Percentiles rank a stretch among this genome's conserved stretches.
Conservation (phyloP, 2,329 filamentous ascomycete genomes). For the Colletotrichum sp. region DNA sequence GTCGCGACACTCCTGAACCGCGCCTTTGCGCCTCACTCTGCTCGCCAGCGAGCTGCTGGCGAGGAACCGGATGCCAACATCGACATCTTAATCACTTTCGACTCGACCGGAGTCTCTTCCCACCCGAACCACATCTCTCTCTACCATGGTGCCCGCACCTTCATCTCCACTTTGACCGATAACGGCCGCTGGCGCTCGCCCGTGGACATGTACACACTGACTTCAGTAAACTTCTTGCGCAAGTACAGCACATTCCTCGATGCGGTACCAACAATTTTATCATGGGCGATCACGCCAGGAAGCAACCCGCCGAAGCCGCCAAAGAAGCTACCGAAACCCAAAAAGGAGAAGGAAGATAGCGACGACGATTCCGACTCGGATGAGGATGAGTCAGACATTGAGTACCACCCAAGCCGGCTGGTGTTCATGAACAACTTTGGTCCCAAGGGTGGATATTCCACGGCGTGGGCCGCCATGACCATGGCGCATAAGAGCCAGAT, state of each 20-base stretch:
- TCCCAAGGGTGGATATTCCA: slow-evolving; percentile 53
- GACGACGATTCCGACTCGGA: slow-evolving; percentile 30
- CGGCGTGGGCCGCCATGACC: slow-evolving; percentile 87
- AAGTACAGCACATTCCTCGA: slow-evolving; percentile 87
- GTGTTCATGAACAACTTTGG: slow-evolving; percentile 76
- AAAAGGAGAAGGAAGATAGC: slow-evolving; percentile 16
- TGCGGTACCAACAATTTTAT: slow-evolving; percentile 69
- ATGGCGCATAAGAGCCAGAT: slow-evolving; percentile 93
- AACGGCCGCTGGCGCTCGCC: slow-evolving; percentile 72
- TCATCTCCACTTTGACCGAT: slow-evolving; percentile 69
- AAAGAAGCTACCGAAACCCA: background rate
- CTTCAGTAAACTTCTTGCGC: slow-evolving; percentile 71
- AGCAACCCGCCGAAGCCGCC: slow-evolving; percentile 17
- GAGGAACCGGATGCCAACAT: slow-evolving; percentile 59
- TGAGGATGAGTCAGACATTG: slow-evolving; percentile 32
- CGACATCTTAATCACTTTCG: slow-evolving; percentile 90
- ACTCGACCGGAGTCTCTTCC: slow-evolving; percentile 78
- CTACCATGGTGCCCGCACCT: slow-evolving; percentile 79
- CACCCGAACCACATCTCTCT: slow-evolving; percentile 95
- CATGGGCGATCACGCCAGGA: slow-evolving; percentile 50
- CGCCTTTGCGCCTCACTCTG: slow-evolving; percentile 74
- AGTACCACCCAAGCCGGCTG: slow-evolving; percentile 60
- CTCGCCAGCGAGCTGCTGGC: slow-evolving; percentile 34
- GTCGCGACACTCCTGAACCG: slow-evolving; percentile 74
- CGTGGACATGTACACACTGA: slow-evolving; percentile 85